Conservation (phyloP, 129 eudicot genomes). For the Flaveria ramosissima region DNA sequence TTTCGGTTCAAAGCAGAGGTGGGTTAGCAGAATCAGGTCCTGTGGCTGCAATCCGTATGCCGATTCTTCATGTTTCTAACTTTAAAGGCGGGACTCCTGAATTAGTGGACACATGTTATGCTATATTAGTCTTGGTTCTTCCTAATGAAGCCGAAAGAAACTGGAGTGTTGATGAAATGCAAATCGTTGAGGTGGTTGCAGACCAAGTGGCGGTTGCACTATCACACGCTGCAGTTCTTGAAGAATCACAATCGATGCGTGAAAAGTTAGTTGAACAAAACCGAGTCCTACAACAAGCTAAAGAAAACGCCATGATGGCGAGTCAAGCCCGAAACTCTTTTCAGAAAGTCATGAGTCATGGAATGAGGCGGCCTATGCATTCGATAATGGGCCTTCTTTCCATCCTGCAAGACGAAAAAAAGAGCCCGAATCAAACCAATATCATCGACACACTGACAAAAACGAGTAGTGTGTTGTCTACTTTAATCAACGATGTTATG, state of each 20-base stretch:
- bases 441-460: slow-evolving; percentile 59
- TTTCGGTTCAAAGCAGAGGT: slow-evolving; percentile 66
- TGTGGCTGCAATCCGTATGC: slow-evolving; percentile 89
- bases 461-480: slow-evolving; percentile 66
- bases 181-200: slow-evolving; percentile 85
- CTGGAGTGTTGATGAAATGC: slow-evolving; percentile 69
- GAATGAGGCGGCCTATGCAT: slow-evolving; percentile 93
- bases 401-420: slow-evolving; percentile 51
- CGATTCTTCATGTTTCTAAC: slow-evolving; percentile 80
- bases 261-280: slow-evolving; percentile 70
- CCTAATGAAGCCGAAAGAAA: slow-evolving; percentile 42
- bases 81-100: slow-evolving; percentile 94
- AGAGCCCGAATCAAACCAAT: slow-evolving; percentile 51
- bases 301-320: slow-evolving; percentile 85
- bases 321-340: slow-evolving; percentile 74
- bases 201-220: slow-evolving; percentile 94
- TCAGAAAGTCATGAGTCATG: slow-evolving; percentile 86
- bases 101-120: slow-evolving; percentile 63
- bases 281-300: slow-evolving; percentile 71
- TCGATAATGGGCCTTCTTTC: slow-evolving; percentile 80
- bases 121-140: slow-evolving; percentile 72
- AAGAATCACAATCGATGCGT: slow-evolving; percentile 82
- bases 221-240: slow-evolving; percentile 85
- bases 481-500: slow-evolving; percentile 74
- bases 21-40: slow-evolving; percentile 57